phyloP scores from a whole-genome alignment of 2,329 filamentous ascomycete species.

The Phaeosphaeriaceae sp. region DNA sequence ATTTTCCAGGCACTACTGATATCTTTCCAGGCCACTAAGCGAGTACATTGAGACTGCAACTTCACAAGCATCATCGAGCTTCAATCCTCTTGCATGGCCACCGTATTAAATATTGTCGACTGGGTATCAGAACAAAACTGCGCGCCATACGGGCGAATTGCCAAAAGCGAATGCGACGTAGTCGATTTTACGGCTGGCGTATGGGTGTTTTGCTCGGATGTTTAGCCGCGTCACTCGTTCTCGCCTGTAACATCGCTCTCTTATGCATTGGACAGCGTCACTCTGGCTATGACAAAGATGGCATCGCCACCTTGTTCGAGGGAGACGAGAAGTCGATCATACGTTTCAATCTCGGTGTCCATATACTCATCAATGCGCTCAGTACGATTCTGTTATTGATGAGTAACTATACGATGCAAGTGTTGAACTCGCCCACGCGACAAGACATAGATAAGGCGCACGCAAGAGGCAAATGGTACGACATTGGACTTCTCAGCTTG shows the following conservation, averaged over 20 bases:
- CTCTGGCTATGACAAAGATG: neutral
- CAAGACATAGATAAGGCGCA: constrained; percentile 28
- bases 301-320: constrained; percentile 1
- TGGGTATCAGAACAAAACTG: neutral
- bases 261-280: neutral
- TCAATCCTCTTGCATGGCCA: too few species aligned
- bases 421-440: constrained; percentile 28
- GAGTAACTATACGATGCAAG: constrained; percentile 37
- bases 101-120: neutral
- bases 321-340: neutral
- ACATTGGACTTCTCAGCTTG: constrained; percentile 38
- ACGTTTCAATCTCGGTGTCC: constrained; percentile 32
- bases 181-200: constrained; percentile 27
- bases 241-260: constrained; percentile 19
- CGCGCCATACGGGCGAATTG: neutral
- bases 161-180: constrained; percentile 6
- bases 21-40: too few species aligned
- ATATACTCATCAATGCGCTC: constrained; percentile 59
- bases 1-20: too few species aligned
- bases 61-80: too few species aligned
- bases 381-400: constrained; percentile 33
- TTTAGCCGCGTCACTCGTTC: constrained; percentile 15
- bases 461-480: constrained; percentile 47
- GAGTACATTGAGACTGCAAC: too few species aligned
- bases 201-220: constrained; percentile 23